These are phyloP conservation scores for Candida patagonica DNA, from an alignment of 805 yeast genomes.

Conservation along the genomic window DNA sequence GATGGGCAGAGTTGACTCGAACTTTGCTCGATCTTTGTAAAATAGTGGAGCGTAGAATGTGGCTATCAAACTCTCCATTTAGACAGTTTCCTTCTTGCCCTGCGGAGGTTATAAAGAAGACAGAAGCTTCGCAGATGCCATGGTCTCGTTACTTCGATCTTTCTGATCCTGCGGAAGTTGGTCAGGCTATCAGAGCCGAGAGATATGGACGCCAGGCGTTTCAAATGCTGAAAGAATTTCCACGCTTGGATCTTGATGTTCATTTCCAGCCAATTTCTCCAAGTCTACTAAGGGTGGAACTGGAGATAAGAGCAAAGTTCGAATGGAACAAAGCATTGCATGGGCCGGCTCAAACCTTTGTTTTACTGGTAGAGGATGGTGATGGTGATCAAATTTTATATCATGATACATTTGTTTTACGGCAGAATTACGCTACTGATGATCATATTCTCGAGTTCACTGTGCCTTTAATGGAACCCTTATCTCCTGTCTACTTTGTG, in stretches of 20 bases:
- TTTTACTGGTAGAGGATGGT: constrained; percentile 69
- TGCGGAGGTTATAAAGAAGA: constrained; percentile 53
- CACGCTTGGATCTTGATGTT: constrained; percentile 51
- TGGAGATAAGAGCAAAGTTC: constrained; percentile 67
- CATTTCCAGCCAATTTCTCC: constrained; percentile 72
- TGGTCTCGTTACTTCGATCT: constrained; percentile 70
- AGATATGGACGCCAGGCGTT: constrained; percentile 45
- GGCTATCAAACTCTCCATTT: constrained; percentile 81
- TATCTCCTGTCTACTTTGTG: constrained; percentile 70
- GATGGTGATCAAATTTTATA: constrained; percentile 71
- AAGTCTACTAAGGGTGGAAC: constrained; percentile 51
- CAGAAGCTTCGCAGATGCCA: constrained; percentile 75
- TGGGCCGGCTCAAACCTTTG: constrained; percentile 55
- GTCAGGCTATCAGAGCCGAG: constrained; percentile 69
- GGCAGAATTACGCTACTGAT: constrained; percentile 39
- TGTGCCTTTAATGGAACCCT: constrained; percentile 42
- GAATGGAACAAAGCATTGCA: constrained; percentile 64
- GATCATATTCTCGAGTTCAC: constrained; percentile 57
- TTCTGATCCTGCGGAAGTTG: constrained; percentile 61
- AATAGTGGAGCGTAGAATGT: constrained; percentile 70
- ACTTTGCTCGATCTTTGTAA: constrained; percentile 57
- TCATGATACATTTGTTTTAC: constrained; percentile 44
- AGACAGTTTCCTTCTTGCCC: constrained; percentile 77
- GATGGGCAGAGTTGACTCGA: constrained; percentile 61
- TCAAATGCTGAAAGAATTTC: constrained; percentile 61